Evolutionary conservation across 208 protist genomes (phyloP), one percentile per base, ranked within the genome.

Genomic region (Trypanosoma cruzi): DNA sequence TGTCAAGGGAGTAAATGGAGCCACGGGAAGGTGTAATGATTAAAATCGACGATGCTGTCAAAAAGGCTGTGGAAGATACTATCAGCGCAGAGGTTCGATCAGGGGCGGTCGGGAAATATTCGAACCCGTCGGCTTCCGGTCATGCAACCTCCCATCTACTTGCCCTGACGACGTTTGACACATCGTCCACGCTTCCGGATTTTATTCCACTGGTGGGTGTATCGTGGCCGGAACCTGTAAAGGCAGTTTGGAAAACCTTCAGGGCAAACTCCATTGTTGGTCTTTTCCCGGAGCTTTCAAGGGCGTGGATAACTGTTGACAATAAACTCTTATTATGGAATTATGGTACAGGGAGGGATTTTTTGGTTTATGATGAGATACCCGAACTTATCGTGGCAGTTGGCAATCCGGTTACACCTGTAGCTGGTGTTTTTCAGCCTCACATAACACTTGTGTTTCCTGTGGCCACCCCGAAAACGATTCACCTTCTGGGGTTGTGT

Each of bases 231-330:
- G 79, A 86, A 22, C 63, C 87, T 42, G 78, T 97, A 22, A 72
- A 91, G 48, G 64, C 73, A 0, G 28, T 92, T 46, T 92, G 87
- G 88, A 81, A 72, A 62, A 86, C 84, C 10, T 80, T 91, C 61
- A 82, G 80, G 49, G 86, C 75, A 62, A 82, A 79, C 67, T 93
- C 86, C 18, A 75, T 89, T 28, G 80, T 86, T 29, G 92, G 92
- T 57, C 66, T 95, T 22, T 97, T 97, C 67, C 74, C 88, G 31
- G 53, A 63, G 14, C 59, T 97, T 16, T 88, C 75, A 16, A 87
- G 92, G 26, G 86, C 84, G n/a, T 97, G 89, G 88, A 82, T 95
- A 64, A 91, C 86, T 11, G 83, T 92, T 8, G 92, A 97, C 74
- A 92, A 94, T 77, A 79, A 89, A 66, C 62, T 97, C 3, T 66